Base-by-base conservation (phyloP, 768 basidiomycete species). In the Tulasnella sp. region DNA sequence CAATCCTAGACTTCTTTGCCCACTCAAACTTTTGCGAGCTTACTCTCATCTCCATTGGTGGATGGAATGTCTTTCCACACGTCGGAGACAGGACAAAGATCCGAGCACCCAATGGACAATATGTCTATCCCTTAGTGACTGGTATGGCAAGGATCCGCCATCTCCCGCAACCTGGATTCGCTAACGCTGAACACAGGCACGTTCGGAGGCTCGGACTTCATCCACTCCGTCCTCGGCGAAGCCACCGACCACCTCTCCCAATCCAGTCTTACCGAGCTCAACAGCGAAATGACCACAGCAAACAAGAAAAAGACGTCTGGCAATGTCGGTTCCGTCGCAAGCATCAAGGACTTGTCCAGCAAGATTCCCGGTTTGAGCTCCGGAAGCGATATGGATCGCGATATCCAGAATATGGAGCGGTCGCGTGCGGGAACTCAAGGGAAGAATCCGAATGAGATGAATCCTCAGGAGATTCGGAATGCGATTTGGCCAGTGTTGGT, bases 261-360 rank as follows among this genome's bases (percentile, higher is more conserved):
- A 72, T 86, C 91, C 2, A 92, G 89, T 34, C 88, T 97, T 2
- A 77, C 82, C 0, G 90, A 97, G 65, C 75, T 97, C 39, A 87
- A 86, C 71, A 80, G 82, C 59, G 79, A 85, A 59, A 73, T 94
- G 61, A 76, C 78, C 57, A 77, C 76, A 41, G 88, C 88, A 67
- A 59, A 70, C 62, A 50, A 34, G 39, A 40, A 51, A 37, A 34
- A 29, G 42, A 56, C 21, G 36, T 23, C 36, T 15, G 48, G 49
- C 2, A 25, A 25, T 17, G 51, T 36, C 53, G 62, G 59, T 23
- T 65, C 69, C 6, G 34, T 49, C 36, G 59, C 67, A 27, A 68
- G 70, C 48, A 73, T 78, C 0, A 67, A 69, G 0, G 75, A 78
- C 56, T 67, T 72, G 14, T 31, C 21, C 74, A 90, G 7, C 78